A percentile compares a stretch with the other conserved stretches of the same genome.
phyloP scores from a whole-genome alignment of 2,329 filamentous ascomycete genomes.

The Neofusicoccum laricinum region DNA sequence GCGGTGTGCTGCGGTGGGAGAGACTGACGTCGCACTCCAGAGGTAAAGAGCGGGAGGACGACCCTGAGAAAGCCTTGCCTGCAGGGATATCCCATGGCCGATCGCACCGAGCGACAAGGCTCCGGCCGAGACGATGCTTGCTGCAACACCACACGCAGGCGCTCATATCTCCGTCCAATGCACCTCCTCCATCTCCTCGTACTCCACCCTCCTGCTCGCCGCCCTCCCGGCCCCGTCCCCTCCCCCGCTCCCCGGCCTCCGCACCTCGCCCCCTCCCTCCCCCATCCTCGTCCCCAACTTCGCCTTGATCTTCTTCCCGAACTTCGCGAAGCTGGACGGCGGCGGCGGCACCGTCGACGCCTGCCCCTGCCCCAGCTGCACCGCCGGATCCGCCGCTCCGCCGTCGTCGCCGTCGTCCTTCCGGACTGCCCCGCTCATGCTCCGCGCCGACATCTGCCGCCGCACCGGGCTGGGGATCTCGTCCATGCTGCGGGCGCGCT shows the following conservation, averaged over 20 bases:
- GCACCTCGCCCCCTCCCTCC: neutral
- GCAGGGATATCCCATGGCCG: too few relatives aligned
- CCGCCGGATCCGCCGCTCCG: neutral
- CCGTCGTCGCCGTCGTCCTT: neutral
- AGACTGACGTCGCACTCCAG: too few relatives aligned
- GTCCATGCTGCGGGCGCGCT: constrained; percentile 4
- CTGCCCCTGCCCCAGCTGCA: neutral
- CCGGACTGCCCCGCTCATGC: neutral
- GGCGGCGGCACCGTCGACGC: neutral
- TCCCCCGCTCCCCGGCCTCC: neutral
- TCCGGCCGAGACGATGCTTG: too few relatives aligned
- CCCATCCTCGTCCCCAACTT: neutral
- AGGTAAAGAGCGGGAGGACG: too few relatives aligned
- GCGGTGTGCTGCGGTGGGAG: too few relatives aligned
- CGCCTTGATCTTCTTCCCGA: constrained; percentile 12
- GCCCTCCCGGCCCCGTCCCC: neutral
- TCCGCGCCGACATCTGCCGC: neutral
- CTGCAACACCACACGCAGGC: too few relatives aligned
- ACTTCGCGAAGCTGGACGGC: neutral
- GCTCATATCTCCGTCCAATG: constrained; percentile 17
- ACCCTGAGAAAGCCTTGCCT: too few relatives aligned
- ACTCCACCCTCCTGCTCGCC: neutral
- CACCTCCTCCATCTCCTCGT: constrained; percentile 14
- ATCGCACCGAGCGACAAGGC: too few relatives aligned
- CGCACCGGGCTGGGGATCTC: constrained; percentile 6